Percentiles rank a stretch among this genome's conserved stretches.
Evolutionary conservation across 306 rosid species (phyloP).

Genomic region (Vigna mungo): DNA sequence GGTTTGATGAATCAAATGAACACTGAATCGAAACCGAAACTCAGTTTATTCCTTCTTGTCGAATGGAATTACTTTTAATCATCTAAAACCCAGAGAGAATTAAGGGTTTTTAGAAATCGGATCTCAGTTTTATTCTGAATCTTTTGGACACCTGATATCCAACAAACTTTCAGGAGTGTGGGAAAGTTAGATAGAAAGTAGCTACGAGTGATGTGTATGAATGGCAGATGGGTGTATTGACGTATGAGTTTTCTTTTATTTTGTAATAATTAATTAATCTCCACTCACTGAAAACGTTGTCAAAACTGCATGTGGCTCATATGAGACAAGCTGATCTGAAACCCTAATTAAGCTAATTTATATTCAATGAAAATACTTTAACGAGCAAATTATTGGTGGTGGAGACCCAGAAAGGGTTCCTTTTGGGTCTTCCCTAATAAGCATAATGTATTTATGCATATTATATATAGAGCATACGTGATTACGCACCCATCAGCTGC

Average conservation of each 20-base stretch:
- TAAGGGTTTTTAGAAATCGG: neutral
- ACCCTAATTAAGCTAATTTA: neutral
- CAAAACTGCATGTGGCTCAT: neutral
- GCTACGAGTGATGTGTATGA: conserved; percentile 7
- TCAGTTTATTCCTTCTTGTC: too few relatives aligned
- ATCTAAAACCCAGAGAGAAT: neutral
- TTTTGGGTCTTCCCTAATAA: neutral
- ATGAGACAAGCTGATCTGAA: neutral
- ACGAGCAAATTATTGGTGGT: conserved; percentile 9
- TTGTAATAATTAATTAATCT: neutral
- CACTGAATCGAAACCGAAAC: too few relatives aligned
- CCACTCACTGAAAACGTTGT: neutral
- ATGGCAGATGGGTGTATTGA: conserved; percentile 30
- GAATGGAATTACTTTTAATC: neutral
- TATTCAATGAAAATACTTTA: neutral
- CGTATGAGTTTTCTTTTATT: neutral
- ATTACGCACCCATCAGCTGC: neutral
- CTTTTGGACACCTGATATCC: neutral
- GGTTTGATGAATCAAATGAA: neutral
- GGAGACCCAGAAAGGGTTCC: neutral
- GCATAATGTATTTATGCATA: neutral
- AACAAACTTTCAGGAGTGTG: conserved; percentile 49
- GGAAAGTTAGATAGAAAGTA: conserved; percentile 54
- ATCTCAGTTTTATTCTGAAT: neutral
- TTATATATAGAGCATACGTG: conserved; percentile 2